A percentile compares a stretch with the other conserved stretches of the same genome.
Evolutionary conservation across 768 basidiomycete species (phyloP).

Genomic region (Baorangia bicolor): DNA sequence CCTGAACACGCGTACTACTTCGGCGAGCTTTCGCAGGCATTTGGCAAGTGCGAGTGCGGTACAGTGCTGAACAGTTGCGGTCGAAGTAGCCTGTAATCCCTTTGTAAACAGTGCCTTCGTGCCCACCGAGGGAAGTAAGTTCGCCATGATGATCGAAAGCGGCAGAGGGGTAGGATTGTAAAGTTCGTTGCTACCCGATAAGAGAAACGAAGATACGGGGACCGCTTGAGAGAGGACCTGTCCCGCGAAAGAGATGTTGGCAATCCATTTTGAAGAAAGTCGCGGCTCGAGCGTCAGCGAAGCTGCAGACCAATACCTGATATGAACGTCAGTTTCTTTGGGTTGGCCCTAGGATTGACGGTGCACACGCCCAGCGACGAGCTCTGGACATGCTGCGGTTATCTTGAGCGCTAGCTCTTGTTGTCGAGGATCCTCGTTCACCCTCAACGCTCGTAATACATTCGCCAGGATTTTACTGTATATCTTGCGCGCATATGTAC

Average conservation of each 20-base stretch:
- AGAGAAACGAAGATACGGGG: slow-evolving; percentile 61
- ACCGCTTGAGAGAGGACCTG: slow-evolving; percentile 75
- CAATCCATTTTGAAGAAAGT: slow-evolving; percentile 87
- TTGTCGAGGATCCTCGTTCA: slow-evolving; percentile 86
- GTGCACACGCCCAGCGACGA: slow-evolving; percentile 67
- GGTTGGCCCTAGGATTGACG: neutral
- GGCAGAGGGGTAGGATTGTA: slow-evolving; percentile 78
- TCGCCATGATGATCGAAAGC: slow-evolving; percentile 66
- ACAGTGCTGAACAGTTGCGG: slow-evolving; percentile 77
- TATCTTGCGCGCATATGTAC: slow-evolving; percentile 42
- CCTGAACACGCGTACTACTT: slow-evolving; percentile 50
- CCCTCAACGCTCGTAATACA: slow-evolving; percentile 69
- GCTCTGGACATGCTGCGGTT: slow-evolving; percentile 77
- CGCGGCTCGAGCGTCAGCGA: slow-evolving; percentile 80
- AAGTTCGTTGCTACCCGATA: slow-evolving; percentile 41
- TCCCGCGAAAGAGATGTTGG: slow-evolving; percentile 82
- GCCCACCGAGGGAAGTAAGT: slow-evolving; percentile 71
- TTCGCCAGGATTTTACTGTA: slow-evolving; percentile 85
- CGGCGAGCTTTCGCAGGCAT: slow-evolving; percentile 68
- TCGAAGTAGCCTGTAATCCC: slow-evolving; percentile 69
- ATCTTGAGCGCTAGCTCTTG: slow-evolving; percentile 84
- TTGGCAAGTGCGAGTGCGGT: slow-evolving; percentile 76
- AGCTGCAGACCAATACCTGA: slow-evolving; percentile 70
- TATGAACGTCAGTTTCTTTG: slow-evolving; percentile 12
- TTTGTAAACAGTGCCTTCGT: slow-evolving; percentile 76